Evolutionary conservation across 2,329 filamentous ascomycete genomes (phyloP), one percentile per base, ranked within the genome.

Genomic region (Aureobasidium uvarum): DNA sequence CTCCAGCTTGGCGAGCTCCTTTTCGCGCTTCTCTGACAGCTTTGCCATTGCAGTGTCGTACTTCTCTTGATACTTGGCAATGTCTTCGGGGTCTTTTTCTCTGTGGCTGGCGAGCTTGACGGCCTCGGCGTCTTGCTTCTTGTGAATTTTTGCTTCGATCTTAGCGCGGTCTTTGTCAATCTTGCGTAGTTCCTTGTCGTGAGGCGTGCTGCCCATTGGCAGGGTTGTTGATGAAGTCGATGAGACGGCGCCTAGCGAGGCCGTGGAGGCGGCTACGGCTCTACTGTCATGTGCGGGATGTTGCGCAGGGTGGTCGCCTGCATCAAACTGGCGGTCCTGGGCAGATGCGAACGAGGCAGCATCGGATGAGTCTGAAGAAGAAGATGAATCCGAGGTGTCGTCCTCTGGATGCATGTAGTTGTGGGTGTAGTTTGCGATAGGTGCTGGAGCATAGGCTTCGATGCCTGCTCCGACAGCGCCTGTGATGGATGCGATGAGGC

Each of bases 31-130:
- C 68, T 86, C 83, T 68, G 90, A 85, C 2, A 90, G 77, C 74
- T 87, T 89, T 68, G 79, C 78, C 52, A 89, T 78, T 71, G 91
- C 88, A 14, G 82, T 82, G 68, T 83, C 82, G 70, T 88, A 87
- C 69, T 87, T 88, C 54, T 86, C 86, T 69, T 89, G 85, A 62
- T 88, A 85, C 72, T 88, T 90, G 50, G 84, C 83, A 0, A 87
- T 74, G 13, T 74, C 71, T 43, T 77, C 79, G 38, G 60, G 60
- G 28, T 52, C 20, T 64, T 78, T 78, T 10, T 73, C 71, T 39
- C 70, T 65, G 11, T 69, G 65, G 20, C 77, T 74, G 67, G 77
- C 74, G 36, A 80, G 75, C 58, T 78, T 79, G 59, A 74, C 74
- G 66, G 80, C 80, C 39, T 84, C 83, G 51, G 81, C 84, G 67